Evolutionary conservation across 2,329 filamentous ascomycete genomes (phyloP), one percentile per base, ranked within the genome.

Genomic region (Fusarium secorum): DNA sequence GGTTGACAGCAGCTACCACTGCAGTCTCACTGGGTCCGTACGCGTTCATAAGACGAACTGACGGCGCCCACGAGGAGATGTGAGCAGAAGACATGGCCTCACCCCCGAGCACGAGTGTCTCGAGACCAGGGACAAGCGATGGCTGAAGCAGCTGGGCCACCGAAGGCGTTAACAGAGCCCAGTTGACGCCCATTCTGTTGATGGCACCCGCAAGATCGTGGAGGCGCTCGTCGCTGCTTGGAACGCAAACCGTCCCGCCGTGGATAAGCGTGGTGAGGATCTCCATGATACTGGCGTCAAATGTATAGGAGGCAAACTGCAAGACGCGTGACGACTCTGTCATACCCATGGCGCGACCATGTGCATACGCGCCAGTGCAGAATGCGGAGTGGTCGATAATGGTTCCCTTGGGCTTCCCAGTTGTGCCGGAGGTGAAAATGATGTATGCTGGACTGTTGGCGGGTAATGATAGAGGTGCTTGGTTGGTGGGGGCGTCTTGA

Each of bases 181-280:
- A 75, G 20, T 74, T 76, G 7, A 69, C 68, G 4, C 5, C 0
- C 41, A 71, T 49, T 1, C 66, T 57, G n/a, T 59, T 30, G n/a
- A 76, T 71, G 6, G 45, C 39, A 1, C 62, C 52, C 1, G 57
- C 33, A 11, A 83, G 62, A 42, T 81, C 74, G 26, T 82, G 80
- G 52, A 82, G 73, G 2, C 82, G 79, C 32, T 82, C 78, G 4
- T 80, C 76, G 6, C 81, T 79, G 1, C 77, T 80, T 1, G 81
- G 81, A 1, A 80, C 58, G 18, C 78, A 79, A 4, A 81, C 68
- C 7, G 78, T 79, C 1, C 75, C 78, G 11, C 79, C 78, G 5
- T 70, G 67, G 4, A 71, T 61, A 1, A 76, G 48, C 4, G 68
- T 64, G 1, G 56, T 70, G 0, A 76, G 30, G 4, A 69, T 68